Percentiles rank a stretch among this genome's conserved stretches.
Evolutionary conservation across 2,329 filamentous ascomycete species (phyloP).

Genomic region (Arthrocladium fulminans): DNA sequence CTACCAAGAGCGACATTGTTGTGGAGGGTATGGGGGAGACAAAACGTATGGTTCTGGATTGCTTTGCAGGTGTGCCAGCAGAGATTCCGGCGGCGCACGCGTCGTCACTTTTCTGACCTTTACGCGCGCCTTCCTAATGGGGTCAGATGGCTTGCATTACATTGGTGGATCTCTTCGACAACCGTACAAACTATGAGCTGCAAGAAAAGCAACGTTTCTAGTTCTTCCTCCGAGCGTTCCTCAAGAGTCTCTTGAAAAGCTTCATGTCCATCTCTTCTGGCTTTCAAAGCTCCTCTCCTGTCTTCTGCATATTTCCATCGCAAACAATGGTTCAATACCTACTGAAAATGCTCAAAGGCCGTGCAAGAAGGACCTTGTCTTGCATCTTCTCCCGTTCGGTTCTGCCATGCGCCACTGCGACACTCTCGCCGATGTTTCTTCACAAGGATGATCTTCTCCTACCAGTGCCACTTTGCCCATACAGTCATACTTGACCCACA

Average conservation of each 20-base stretch:
- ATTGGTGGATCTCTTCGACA: neutral
- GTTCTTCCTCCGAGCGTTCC: neutral
- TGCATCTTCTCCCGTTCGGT: too few relatives aligned
- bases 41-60: neutral
- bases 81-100: neutral
- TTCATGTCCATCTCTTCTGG: neutral
- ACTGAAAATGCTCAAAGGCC: too few relatives aligned
- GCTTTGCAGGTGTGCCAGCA: neutral
- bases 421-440: too few relatives aligned
- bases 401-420: too few relatives aligned
- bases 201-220: neutral
- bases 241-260: neutral
- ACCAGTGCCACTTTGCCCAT: neutral
- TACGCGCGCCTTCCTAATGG: neutral
- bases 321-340: too few relatives aligned
- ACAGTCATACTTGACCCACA: neutral
- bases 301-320: too few relatives aligned
- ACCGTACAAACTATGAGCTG: neutral
- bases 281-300: neutral
- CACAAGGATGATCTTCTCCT: too few relatives aligned
- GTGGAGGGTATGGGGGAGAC: conserved; percentile 16
- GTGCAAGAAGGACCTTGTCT: too few relatives aligned
- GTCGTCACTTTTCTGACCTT: neutral
- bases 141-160: too few relatives aligned
- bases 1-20: conserved; percentile 55